A percentile compares a stretch with the other conserved stretches of the same genome.
Evolutionary conservation across 108 stramenopile species (phyloP).

Genomic region (Conticribra weissflogii): DNA sequence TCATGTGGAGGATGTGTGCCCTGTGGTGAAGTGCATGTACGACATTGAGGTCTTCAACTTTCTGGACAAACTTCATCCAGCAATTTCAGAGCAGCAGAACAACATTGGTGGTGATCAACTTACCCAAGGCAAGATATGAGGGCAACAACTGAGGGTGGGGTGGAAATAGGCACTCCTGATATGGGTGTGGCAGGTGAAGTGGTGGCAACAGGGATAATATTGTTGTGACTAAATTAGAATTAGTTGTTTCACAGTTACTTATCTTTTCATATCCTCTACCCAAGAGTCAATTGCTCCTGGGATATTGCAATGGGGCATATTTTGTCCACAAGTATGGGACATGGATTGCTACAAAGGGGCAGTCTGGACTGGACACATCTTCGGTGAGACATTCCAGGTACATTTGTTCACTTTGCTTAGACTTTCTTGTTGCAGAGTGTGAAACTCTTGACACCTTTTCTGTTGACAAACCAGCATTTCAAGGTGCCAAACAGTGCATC

Average conservation of each 20-base stretch:
- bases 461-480: too few relatives aligned
- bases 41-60: not conserved
- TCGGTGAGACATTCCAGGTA: not conserved
- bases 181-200: not conserved
- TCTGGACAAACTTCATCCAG: not conserved
- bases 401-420: too few relatives aligned
- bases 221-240: not conserved
- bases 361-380: not conserved
- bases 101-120: not conserved
- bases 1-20: not conserved
- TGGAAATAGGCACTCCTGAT: not conserved
- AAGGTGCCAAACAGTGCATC: too few relatives aligned
- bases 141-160: not conserved
- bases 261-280: not conserved
- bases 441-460: too few relatives aligned
- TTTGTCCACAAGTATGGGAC: not conserved
- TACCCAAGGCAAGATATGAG: not conserved
- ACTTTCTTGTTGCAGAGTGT: too few relatives aligned
- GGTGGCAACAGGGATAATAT: not conserved
- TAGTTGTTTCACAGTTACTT: not conserved
- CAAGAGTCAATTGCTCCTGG: not conserved
- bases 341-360: not conserved
- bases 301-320: not conserved
- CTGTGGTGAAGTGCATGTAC: not conserved
- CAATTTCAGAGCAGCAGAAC: not conserved